Evolutionary conservation across 202 grass and related monocot genomes (phyloP), one percentile per base, ranked within the genome.

Genomic region (Digitaria exilis): DNA sequence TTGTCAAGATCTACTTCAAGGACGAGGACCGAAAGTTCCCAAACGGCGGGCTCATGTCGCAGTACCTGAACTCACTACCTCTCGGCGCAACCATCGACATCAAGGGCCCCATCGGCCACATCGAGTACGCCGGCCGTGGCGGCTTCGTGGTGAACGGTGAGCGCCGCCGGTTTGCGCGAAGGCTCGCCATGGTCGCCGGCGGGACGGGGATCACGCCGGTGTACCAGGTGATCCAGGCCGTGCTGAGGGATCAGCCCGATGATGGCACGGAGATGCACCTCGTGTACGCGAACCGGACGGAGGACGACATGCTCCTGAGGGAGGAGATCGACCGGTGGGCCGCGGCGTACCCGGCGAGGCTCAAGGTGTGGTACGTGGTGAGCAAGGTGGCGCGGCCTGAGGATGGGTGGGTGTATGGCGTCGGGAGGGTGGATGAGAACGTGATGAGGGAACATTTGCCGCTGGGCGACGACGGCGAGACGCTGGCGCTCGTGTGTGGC

Each of bases 141-240:
- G 73, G 50, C 49, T 99, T 96, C 85, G 16, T 88, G 5, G 88
- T 96, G 71, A 89, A 86, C 22, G 89, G 85, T 48, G 89, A 90
- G 84, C 87, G 37, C 24, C 87, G 37, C 24, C 85, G 89, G 65
- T 60, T 51, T 4, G 86, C 86, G 48, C 83, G 79, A 1, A 78
- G 92, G 6, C 77, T 95, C 37, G 87, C 93, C 5, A 92, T 99
- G 93, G 75, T 99, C 24, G 88, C 91, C 35, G 93, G 96, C 4
- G 96, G 96, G 2, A 96, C 91, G 13, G 96, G 96, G 68, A 96
- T 99, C 86, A 99, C 96, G 4, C 93, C 93, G 4, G 79, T 99
- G 81, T 96, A 96, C 83, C 93, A 98, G 81, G 84, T 98, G 15
- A 90, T 95, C 65, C 96, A 98, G 78, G 73, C 93, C 17, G 85